Evolutionary conservation across 2,329 filamentous ascomycete species (phyloP).

Genomic region (Mycogone perniciosa): DNA sequence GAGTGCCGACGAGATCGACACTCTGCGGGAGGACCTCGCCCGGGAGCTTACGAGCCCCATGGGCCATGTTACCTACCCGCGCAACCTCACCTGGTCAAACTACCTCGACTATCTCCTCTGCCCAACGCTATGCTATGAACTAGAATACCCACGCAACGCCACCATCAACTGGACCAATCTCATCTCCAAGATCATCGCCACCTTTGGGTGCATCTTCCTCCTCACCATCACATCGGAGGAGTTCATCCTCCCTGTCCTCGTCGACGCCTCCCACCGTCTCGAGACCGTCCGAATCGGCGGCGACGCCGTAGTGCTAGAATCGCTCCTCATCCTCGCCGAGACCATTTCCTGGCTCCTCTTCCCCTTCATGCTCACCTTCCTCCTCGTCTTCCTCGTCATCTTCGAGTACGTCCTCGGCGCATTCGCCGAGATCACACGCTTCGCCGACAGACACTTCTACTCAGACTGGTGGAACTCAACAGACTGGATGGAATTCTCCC

Average conservation of each 20-base stretch:
- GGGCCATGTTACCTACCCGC: conserved; percentile 82
- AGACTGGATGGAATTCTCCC: conserved; percentile 91
- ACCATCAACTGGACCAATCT: conserved; percentile 75
- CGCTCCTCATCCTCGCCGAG: conserved; percentile 74
- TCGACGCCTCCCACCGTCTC: conserved; percentile 57
- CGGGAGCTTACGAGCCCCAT: conserved; percentile 86
- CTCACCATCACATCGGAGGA: conserved; percentile 88
- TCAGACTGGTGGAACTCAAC: conserved; percentile 69
- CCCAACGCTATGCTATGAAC: conserved; percentile 93
- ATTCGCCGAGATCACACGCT: conserved; percentile 88
- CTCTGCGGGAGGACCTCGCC: conserved; percentile 79
- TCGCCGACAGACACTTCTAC: conserved; percentile 93
- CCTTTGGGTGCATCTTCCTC: conserved; percentile 95
- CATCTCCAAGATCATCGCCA: conserved; percentile 76
- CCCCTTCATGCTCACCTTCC: conserved; percentile 93
- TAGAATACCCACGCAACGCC: conserved; percentile 82
- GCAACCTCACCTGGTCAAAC: conserved; percentile 77
- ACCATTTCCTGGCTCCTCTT: conserved; percentile 88
- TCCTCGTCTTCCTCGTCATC: conserved; percentile 95
- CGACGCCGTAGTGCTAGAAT: conserved; percentile 49
- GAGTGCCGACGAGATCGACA: conserved; percentile 48
- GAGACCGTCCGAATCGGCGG: conserved; percentile 27
- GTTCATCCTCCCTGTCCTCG: conserved; percentile 86
- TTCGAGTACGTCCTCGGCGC: conserved; percentile 95
- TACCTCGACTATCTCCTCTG: conserved; percentile 84